phyloP scores from a whole-genome alignment of 192 early-diverging fungal species.

The Coemansia aciculifera region DNA sequence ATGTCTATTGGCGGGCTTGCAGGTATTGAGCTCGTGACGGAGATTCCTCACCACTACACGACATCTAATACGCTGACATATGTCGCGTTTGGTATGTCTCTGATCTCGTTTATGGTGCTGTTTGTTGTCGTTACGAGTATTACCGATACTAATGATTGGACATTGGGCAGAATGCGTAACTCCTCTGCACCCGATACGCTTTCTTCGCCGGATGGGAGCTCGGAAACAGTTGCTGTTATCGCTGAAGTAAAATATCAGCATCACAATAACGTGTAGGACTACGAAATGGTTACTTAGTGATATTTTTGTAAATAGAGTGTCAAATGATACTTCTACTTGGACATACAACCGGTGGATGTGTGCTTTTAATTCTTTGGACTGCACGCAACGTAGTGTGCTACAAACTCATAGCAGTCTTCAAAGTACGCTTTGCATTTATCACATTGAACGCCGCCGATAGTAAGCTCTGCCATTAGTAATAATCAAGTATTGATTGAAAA shows the following conservation, averaged over 20 bases:
- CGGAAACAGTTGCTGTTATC: conserved; percentile 17
- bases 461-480: too few species aligned
- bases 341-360: too few species aligned
- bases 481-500: too few species aligned
- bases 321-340: too few species aligned
- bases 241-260: conserved; percentile 34
- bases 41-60: conserved; percentile 14
- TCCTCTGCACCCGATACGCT: not conserved
- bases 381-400: too few species aligned
- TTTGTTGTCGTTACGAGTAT: conserved; percentile 37
- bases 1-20: conserved; percentile 40
- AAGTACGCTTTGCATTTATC: too few species aligned
- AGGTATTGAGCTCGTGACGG: conserved; percentile 23
- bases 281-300: too few species aligned
- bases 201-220: not conserved
- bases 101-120: conserved; percentile 23
- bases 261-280: not conserved
- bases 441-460: too few species aligned
- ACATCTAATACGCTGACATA: conserved; percentile 32
- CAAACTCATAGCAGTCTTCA: too few species aligned
- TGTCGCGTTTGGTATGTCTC: conserved; percentile 14
- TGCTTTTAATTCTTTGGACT: too few species aligned
- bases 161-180: conserved; percentile 23
- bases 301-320: too few species aligned
- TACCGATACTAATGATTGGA: conserved; percentile 49